Base-by-base conservation (phyloP, 108 stramenopile species). In the Fragilariopsis cylindrus region DNA sequence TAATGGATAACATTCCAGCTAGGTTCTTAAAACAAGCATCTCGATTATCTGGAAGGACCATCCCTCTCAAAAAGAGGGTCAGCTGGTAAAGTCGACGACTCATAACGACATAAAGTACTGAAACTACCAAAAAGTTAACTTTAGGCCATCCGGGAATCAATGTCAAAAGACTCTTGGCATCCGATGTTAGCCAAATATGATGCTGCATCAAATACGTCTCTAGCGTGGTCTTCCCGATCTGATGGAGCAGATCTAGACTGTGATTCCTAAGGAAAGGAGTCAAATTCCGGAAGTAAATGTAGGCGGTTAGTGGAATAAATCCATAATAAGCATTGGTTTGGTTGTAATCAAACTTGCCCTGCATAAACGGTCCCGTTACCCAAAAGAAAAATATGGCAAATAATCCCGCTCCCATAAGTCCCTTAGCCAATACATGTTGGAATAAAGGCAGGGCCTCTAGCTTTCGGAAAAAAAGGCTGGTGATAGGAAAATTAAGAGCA, bases 171-270 rank as follows among this genome's bases (percentile, higher is more conserved):
- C 81, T 91, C 77, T 91, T 92, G 65, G 91, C 90, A 76, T 96
- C 86, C 19, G 90, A 90, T 5, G 90, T 97, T 19, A 99, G 79
- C 97, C 97, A 98, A 49, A 98, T 84, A 76, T 99, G 99, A 83
- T 98, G 97, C 83, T 99, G 99, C 92, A 98, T 90, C 45, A 98
- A 80, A 80, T 99, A 99, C 3, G 97, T 98, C 79, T 99, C 99
- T 54, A 99, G 76, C 4, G 99, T 98, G 16, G 95, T 96, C 79
- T 98, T 98, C 63, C 99, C 99, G 45, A 98, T 86, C 49, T 92
- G 86, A 75, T 97, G 93, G 8, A 98, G 84, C 30, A 97, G 76
- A 45, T 89, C 87, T 74, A 97, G 76, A 40, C 95, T 89, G 78
- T 93, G 80, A 39, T 83, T 81, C 11, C 98, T 81, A 66, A 98